Evolutionary conservation across 768 basidiomycete genomes (phyloP), one percentile per base, ranked within the genome.

Genomic region (Neoboletus magnificus): DNA sequence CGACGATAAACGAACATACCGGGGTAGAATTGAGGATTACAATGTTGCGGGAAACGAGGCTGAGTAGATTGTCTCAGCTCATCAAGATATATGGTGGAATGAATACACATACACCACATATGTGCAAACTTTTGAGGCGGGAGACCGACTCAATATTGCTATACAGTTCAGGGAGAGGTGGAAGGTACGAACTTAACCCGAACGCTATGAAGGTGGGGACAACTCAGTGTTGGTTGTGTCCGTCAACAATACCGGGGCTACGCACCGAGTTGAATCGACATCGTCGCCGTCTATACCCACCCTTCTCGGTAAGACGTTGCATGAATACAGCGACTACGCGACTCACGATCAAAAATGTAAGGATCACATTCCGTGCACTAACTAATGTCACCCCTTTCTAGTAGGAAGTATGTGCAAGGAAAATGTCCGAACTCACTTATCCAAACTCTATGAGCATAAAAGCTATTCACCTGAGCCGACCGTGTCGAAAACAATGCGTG

Each of bases 381-480:
- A 60, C 59, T 60, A 11, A 15, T 12, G 25, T 25, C 16, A 18
- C 4, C 2, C 8, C 27, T 20, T 10, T 16, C 37, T 18, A 15
- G 45, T n/a, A n/a, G n/a, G 8, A 22, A 18, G 32, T 1, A 13
- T 5, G 13, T 1, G 2, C 15, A n/a, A 37, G 16, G n/a, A n/a
- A 27, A 27, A 27, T 27, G 6, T 27, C 8, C 5, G 3, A 18
- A 42, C 55, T 43, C 25, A 62, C 60, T 57, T 43, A 61, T 61
- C 59, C 59, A 61, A 7, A 61, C 12, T 30, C 59, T 35, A 7
- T 61, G 60, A 6, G 54, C 47, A 20, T 55, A 60, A 32, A 60
- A 60, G 13, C 58, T 60, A 5, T 18, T 15, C 11, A 10, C 16
- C 18, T 35, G 13, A 51, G 25, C 1, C 20, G 18, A 11, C 2